Conservation (phyloP, 2,329 filamentous ascomycete genomes). For the Penicillium decumbens region DNA sequence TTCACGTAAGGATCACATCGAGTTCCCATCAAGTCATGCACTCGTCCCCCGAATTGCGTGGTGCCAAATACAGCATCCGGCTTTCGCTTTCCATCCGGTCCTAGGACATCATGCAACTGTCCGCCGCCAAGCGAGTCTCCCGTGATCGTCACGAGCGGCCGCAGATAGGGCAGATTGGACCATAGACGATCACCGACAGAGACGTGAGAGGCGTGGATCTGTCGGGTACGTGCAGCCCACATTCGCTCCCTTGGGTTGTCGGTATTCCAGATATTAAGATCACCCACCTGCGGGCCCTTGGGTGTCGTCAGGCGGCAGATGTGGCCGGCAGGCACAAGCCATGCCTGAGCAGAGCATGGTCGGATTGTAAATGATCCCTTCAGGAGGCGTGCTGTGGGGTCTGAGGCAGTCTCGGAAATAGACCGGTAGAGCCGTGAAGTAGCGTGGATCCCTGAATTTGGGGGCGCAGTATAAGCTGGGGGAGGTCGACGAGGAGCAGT, state of each 20-base stretch:
- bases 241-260: constrained; percentile 74
- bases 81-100: constrained; percentile 31
- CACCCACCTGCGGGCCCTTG: constrained; percentile 73
- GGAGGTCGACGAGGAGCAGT: constrained; percentile 31
- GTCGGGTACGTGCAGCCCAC: constrained; percentile 74
- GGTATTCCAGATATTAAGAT: constrained; percentile 76
- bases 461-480: constrained; percentile 38
- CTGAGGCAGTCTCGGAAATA: constrained; percentile 35
- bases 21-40: constrained; percentile 77
- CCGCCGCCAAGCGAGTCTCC: constrained; percentile 57
- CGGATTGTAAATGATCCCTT: constrained; percentile 58
- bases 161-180: constrained; percentile 71
- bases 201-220: constrained; percentile 73
- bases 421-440: constrained; percentile 34
- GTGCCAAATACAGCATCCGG: constrained; percentile 42
- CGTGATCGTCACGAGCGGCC: constrained; percentile 67
- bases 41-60: constrained; percentile 56
- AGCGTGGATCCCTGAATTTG: constrained; percentile 34
- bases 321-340: constrained; percentile 63
- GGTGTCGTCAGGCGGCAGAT: constrained; percentile 72
- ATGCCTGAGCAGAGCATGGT: constrained; percentile 69
- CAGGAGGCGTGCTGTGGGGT: constrained; percentile 25
- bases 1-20: constrained; percentile 83
- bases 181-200: constrained; percentile 68
- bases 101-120: constrained; percentile 36